These are phyloP conservation scores for Acer negundo DNA, from an alignment of 345 rosid species.

Conservation along the genomic window DNA sequence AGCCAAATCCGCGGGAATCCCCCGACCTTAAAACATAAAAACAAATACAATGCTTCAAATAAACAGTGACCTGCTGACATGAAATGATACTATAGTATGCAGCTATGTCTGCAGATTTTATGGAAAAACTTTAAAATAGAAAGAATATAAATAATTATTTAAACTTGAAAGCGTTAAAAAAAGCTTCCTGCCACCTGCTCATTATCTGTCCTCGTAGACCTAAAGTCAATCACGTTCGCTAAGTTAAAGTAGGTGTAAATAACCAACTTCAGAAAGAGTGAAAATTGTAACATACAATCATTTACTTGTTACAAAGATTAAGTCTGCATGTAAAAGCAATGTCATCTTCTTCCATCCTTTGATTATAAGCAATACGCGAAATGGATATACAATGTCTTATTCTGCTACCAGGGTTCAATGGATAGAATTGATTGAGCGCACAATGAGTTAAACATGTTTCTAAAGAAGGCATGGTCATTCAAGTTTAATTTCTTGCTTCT, in stretches of 20 bases:
- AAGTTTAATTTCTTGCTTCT: too few relatives aligned
- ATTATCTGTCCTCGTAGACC: not conserved
- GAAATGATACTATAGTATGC: not conserved
- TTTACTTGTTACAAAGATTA: not conserved
- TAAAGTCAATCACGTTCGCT: not conserved
- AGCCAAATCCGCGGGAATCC: conserved; percentile 30
- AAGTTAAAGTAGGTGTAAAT: not conserved
- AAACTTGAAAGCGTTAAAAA: not conserved
- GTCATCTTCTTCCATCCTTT: not conserved
- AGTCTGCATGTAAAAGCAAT: not conserved
- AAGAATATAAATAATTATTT: not conserved
- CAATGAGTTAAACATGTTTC: not conserved
- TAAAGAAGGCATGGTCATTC: not conserved
- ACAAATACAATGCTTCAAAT: not conserved
- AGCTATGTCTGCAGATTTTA: not conserved
- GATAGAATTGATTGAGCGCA: not conserved
- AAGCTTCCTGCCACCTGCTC: not conserved
- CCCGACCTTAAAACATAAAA: conserved; percentile 25
- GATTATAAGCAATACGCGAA: not conserved
- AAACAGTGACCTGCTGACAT: not conserved
- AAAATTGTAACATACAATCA: not conserved
- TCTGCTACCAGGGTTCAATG: not conserved
- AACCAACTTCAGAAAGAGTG: not conserved
- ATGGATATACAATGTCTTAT: too few relatives aligned
- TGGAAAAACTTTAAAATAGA: not conserved